Percentiles rank a stretch among this genome's conserved stretches.
Conservation (phyloP, 768 basidiomycete genomes). For the Panellus pusillus region DNA sequence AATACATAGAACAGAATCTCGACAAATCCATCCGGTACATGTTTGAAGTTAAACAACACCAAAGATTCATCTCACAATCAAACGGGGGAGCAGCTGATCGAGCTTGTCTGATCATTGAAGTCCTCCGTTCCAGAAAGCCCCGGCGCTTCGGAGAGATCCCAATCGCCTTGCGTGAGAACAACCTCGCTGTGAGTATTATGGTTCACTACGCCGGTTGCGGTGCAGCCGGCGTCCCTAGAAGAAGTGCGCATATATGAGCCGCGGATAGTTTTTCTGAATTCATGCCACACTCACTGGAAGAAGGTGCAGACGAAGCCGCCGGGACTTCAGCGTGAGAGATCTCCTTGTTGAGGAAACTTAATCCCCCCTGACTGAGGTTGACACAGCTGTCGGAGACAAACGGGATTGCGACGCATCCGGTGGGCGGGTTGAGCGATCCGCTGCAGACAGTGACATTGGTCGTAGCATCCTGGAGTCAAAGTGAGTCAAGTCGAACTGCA, state of each 20-base stretch:
- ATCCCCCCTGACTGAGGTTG: not conserved
- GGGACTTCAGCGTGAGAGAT: not conserved
- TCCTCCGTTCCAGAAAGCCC: not conserved
- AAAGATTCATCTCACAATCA: not conserved
- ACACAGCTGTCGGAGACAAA: not conserved
- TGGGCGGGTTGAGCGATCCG: not conserved
- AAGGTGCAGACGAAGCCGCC: constrained; percentile 2
- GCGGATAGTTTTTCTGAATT: not conserved
- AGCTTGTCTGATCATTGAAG: constrained; percentile 2
- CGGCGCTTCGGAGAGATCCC: not conserved
- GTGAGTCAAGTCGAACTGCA: too few relatives aligned
- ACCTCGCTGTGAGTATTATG: not conserved
- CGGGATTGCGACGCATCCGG: not conserved
- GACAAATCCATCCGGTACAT: too few relatives aligned
- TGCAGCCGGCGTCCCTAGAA: constrained; percentile 17
- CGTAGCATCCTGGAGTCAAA: not conserved
- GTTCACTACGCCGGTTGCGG: not conserved
- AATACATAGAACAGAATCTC: too few relatives aligned
- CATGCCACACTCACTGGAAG: not conserved
- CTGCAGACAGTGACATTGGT: not conserved
- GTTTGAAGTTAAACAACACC: too few relatives aligned
- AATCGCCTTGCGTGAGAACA: not conserved
- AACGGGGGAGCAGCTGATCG: not conserved
- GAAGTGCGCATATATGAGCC: not conserved
- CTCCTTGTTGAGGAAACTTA: constrained; percentile 4